Percentiles rank a stretch among this genome's conserved stretches.
phyloP scores from a whole-genome alignment of 2,329 filamentous ascomycete genomes.

The Penicillium crustosum region DNA sequence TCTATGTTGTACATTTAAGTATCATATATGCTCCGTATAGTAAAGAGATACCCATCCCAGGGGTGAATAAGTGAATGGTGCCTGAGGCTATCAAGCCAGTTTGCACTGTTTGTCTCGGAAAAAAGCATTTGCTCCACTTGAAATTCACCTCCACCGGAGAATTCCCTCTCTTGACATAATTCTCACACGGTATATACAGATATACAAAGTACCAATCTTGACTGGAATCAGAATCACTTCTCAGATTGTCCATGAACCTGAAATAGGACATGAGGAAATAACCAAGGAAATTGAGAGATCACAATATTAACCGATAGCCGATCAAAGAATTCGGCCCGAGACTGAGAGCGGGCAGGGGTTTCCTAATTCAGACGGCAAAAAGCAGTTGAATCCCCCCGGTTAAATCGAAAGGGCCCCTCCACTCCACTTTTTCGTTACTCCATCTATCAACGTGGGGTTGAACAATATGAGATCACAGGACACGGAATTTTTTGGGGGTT shows the following conservation, averaged over 20 bases:
- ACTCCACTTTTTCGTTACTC: conserved; percentile 21
- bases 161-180: background rate
- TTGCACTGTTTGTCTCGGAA: conserved; percentile 3
- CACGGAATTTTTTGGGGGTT: background rate
- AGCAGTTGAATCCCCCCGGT: conserved; percentile 21
- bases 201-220: background rate
- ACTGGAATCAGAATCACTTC: background rate
- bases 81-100: background rate
- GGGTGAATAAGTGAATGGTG: background rate
- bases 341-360: conserved; percentile 5
- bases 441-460: conserved; percentile 12
- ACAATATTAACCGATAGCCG: conserved; percentile 23
- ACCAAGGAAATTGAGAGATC: background rate
- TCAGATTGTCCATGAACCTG: background rate
- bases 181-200: background rate
- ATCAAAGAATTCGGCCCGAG: conserved; percentile 19
- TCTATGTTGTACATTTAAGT: background rate
- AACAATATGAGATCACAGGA: conserved; percentile 7
- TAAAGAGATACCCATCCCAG: background rate
- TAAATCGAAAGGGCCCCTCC: conserved; percentile 23
- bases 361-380: conserved; percentile 3
- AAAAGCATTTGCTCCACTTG: conserved; percentile 3
- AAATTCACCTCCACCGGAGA: conserved; percentile 3
- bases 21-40: background rate
- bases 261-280: background rate